Base-by-base conservation (phyloP, 2,329 filamentous ascomycete species). In the Penicillium italicum region DNA sequence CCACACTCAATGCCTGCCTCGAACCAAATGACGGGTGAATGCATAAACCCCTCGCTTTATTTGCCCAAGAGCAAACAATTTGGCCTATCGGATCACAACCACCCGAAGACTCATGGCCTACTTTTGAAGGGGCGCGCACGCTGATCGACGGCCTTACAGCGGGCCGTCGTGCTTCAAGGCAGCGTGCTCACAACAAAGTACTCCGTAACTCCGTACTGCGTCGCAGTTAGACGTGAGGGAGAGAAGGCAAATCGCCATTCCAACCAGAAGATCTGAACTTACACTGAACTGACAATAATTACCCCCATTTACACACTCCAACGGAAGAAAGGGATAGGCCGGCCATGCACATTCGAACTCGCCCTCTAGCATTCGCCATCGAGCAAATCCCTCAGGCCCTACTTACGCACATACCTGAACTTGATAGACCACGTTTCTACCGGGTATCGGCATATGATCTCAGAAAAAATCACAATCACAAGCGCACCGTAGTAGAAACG, bases 131-230 rank as follows among this genome's bases (percentile, higher is more conserved):
- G 45, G 38, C 20, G 38, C 20, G 28, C 53, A 45, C 30, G 47
- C 11, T 40, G 53, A 55, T 55, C 53, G 33, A 36, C 22, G n/a
- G 50, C 33, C 31, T 31, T 55, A 55, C 46, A 33, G 46, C 40
- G 37, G 43, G 30, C 24, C 45, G 45, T 24, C 18, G 11, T 38
- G 46, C 46, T 33, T 47, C 40, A 40, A 12, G n/a, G n/a, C n/a
- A n/a, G 43, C 9, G 14, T 33, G 18, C 12, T 9, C 28, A 16
- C 12, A 31, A 11, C 11, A 6, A n/a, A 43, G 26, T 20, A 30
- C 10, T 38, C 33, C 12, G 40, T 42, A 31, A 30, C 10, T 38
- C 33, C 12, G 40, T 42, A 31, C 22, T n/a, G 20, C 31, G 10
- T 26, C 30, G n/a, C 18, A 28, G 22, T 16, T 55, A 12, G 46